These are phyloP conservation scores for Epichloe elymi DNA, from an alignment of 2,329 filamentous ascomycete genomes.

Conservation along the genomic window DNA sequence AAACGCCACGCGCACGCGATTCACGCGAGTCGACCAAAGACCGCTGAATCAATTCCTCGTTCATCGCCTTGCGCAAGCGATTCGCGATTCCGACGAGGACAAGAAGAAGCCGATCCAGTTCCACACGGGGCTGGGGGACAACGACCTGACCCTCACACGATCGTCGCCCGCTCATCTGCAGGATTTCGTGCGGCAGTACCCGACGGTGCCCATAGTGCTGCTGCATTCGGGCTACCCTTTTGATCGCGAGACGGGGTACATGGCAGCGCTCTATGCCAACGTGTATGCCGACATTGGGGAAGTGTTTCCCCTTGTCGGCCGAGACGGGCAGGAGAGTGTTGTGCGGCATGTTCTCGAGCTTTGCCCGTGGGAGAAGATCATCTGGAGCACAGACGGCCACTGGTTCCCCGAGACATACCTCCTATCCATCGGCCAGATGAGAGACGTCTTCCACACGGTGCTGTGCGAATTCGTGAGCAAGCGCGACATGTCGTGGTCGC, in stretches of 20 bases:
- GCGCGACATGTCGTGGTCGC: constrained; percentile 43
- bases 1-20: constrained; percentile 15
- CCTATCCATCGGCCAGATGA: constrained; percentile 58
- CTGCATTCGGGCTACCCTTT: constrained; percentile 75
- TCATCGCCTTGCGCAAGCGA: constrained; percentile 45
- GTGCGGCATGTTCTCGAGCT: constrained; percentile 63
- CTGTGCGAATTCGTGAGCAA: constrained; percentile 54
- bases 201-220: constrained; percentile 59
- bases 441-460: constrained; percentile 55
- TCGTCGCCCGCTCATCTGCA: constrained; percentile 68
- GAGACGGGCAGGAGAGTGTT: constrained; percentile 60
- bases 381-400: constrained; percentile 73
- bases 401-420: constrained; percentile 69
- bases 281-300: constrained; percentile 75
- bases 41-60: constrained; percentile 59
- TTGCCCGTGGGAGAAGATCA: constrained; percentile 59
- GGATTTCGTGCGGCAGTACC: constrained; percentile 55
- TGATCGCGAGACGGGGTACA: constrained; percentile 63
- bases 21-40: constrained; percentile 46
- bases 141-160: constrained; percentile 55
- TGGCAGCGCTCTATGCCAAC: constrained; percentile 65
- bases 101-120: constrained; percentile 66
- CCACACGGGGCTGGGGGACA: constrained; percentile 72
- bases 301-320: constrained; percentile 66
- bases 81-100: constrained; percentile 31